Evolutionary conservation across 805 yeast genomes (phyloP).

Genomic region (Wickerhamiella australiensis): DNA sequence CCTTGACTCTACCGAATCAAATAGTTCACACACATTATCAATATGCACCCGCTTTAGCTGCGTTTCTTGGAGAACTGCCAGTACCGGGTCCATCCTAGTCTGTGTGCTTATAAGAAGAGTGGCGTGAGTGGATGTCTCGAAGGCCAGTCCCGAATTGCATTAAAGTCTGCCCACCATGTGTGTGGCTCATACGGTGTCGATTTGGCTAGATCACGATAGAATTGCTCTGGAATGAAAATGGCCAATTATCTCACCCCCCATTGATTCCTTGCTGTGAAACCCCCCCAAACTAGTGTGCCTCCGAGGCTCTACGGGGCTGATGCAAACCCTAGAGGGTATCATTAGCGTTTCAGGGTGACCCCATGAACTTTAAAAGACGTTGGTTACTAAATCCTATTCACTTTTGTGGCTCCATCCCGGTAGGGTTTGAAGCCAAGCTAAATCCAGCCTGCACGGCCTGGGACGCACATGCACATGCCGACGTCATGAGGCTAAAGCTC

Average conservation of each 20-base stretch:
- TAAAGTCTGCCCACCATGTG: not conserved
- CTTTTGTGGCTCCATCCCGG: not conserved
- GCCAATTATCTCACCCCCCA: no score
- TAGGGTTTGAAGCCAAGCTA: not conserved
- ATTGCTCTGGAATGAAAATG: no score
- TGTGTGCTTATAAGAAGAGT: not conserved
- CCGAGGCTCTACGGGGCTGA: no score
- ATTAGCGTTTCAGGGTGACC: not conserved
- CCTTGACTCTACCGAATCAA: constrained; percentile 13
- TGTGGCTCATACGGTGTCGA: no score
- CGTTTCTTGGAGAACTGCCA: constrained; percentile 13
- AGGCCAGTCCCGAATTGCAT: not conserved
- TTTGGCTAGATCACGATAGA: no score
- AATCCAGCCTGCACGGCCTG: not conserved
- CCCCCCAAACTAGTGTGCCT: no score
- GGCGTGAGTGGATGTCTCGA: constrained; percentile 2
- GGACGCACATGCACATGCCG: not conserved
- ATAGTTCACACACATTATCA: constrained; percentile 14
- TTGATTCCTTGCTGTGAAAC: not conserved
- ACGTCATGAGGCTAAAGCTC: not conserved
- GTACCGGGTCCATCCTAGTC: constrained; percentile 15
- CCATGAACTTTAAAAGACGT: not conserved
- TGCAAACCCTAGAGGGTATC: not conserved
- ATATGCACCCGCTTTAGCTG: constrained; percentile 12
- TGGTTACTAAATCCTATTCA: not conserved